Evolutionary conservation across 305 asterid species (phyloP).

Genomic region (Solanum hybrid): DNA sequence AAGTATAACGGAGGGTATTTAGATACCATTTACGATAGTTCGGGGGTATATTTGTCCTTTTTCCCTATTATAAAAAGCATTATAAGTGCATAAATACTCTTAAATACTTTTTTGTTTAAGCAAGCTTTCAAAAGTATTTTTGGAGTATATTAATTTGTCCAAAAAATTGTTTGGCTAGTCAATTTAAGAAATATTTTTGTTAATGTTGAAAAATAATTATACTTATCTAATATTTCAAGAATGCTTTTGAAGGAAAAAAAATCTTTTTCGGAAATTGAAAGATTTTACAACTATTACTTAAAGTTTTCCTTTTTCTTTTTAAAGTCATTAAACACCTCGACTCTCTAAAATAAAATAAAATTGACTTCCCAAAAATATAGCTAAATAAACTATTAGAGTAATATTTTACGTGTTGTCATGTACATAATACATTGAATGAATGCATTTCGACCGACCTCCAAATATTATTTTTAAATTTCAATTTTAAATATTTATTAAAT

Average conservation of each 20-base stretch:
- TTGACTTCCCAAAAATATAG: background rate
- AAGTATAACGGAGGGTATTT: too few species aligned
- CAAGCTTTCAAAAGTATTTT: background rate
- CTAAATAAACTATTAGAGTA: background rate
- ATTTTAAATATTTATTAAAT: too few species aligned
- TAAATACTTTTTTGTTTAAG: background rate
- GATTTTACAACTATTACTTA: background rate
- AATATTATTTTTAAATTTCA: background rate
- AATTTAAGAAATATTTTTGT: background rate
- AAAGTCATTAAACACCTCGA: background rate
- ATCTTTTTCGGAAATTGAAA: background rate
- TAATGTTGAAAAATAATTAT: background rate
- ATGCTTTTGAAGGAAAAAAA: background rate
- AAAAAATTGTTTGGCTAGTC: background rate
- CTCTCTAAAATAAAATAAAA: background rate
- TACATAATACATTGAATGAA: background rate
- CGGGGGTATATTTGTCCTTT: too few species aligned
- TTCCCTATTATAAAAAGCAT: background rate
- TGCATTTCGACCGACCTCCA: background rate
- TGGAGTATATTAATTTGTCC: background rate
- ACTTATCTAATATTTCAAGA: background rate
- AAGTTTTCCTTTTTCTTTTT: background rate
- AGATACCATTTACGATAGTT: too few species aligned
- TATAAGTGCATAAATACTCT: background rate
- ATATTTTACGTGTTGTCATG: background rate